Evolutionary conservation across 2,329 filamentous ascomycete genomes (phyloP), one percentile per base, ranked within the genome.

Genomic region (Lithohypha guttulata): DNA sequence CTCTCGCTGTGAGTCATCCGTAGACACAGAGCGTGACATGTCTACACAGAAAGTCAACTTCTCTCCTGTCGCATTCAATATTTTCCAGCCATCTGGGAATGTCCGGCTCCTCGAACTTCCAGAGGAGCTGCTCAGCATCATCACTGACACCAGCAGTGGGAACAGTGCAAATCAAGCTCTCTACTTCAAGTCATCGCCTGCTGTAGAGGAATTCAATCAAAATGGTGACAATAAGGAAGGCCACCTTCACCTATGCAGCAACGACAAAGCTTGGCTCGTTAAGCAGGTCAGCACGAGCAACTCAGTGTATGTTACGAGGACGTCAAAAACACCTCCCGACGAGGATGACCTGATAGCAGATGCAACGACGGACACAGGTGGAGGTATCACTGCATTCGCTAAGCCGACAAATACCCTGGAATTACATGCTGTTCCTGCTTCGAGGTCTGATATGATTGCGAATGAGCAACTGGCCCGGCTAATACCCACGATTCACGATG

Each of bases 221-320:
- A 19, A 19, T 7, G 14, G 9, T 11, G 17, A 23, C 17, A 30
- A 18, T 14, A 39, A 35, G n/a, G 23, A 37, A 27, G 32, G 37
- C 9, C 39, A 37, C 23, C 34, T 52, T 6, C 73, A 77, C 43
- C 62, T 80, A 43, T 79, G 75, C 58, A 77, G 73, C 2, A 59
- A 64, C 7, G 61, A 62, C 39, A 63, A 69, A 47, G 75, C 74
- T 8, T 80, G 70, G 59, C 66, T 69, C 42, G 58, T 79, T 36
- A 73, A 74, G 49, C 75, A 79, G 55, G 75, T 79, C 37, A 74
- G 76, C 49, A 78, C 75, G 11, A 79, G 75, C 18, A 80, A 80
- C 49, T 74, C 71, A 23, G 63, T 79, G 41, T 72, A 73, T 55
- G 53, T 79, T 25, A 39, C 42, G 15, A 37, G 17, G 60, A 60